Conservation (phyloP, 2,329 filamentous ascomycete genomes). For the Aspergillus sp. region DNA sequence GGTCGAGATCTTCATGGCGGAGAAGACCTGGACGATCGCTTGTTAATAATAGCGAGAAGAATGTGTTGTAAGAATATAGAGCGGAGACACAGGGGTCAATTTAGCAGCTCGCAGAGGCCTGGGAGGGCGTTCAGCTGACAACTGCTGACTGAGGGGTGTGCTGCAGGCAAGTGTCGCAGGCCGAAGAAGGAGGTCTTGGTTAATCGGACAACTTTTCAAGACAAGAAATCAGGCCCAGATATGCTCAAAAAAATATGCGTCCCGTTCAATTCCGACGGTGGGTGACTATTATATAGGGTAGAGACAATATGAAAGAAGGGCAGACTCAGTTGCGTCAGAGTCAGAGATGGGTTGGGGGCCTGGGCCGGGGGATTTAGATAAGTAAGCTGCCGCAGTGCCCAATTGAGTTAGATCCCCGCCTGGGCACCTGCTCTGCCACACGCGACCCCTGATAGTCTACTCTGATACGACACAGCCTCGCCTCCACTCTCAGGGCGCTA, state of each 20-base stretch:
- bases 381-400: not conserved
- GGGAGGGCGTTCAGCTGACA: not conserved
- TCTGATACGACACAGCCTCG: too few relatives aligned
- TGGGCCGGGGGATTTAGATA: not conserved
- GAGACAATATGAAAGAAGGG: too few relatives aligned
- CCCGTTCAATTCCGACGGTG: not conserved
- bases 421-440: too few relatives aligned
- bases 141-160: not conserved
- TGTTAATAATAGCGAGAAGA: not conserved
- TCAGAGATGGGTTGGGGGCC: too few relatives aligned
- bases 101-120: not conserved
- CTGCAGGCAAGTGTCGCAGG: not conserved
- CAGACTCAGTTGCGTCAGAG: too few relatives aligned
- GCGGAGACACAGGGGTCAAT: not conserved
- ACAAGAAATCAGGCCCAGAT: not conserved
- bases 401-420: too few relatives aligned
- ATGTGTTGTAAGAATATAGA: not conserved
- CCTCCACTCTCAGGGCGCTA: too few relatives aligned
- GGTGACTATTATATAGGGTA: too few relatives aligned
- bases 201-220: not conserved
- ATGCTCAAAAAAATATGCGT: not conserved
- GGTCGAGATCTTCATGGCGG: conserved; percentile 37
- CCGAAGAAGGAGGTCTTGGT: not conserved
- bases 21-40: conserved; percentile 1
- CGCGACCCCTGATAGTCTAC: too few relatives aligned